Conservation (phyloP, 2,329 filamentous ascomycete species). For the Aschersonia sp. region DNA sequence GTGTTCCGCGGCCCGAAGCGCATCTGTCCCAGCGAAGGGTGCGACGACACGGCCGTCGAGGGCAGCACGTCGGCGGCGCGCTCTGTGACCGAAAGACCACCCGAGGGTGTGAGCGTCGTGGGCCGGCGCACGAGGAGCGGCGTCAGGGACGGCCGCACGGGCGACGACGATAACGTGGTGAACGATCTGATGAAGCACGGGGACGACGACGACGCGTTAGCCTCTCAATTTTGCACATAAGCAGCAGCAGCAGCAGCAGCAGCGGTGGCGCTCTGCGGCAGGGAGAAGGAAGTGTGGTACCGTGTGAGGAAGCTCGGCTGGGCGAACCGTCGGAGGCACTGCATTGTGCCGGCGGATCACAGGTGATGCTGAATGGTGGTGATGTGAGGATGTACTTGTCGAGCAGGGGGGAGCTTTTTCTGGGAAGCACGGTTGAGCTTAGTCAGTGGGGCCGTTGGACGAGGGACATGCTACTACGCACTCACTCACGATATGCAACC, state of each 20-base stretch:
- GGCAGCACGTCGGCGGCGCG: constrained; percentile 26
- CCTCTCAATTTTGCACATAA: too few relatives aligned
- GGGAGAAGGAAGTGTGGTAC: neutral
- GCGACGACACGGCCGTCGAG: constrained; percentile 30
- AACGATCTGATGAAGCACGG: neutral
- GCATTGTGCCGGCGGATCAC: neutral
- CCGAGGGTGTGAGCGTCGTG: constrained; percentile 16
- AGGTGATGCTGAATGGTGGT: neutral
- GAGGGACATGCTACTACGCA: too few relatives aligned
- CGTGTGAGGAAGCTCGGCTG: neutral
- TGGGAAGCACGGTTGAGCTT: neutral
- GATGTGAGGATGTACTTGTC: neutral
- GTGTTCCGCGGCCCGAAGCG: constrained; percentile 45
- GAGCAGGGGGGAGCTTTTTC: neutral
- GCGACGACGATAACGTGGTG: constrained; percentile 22
- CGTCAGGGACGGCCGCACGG: constrained; percentile 31
- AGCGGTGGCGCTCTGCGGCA: too few relatives aligned
- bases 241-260: too few relatives aligned
- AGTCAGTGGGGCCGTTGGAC: neutral
- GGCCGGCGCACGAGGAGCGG: constrained; percentile 17
- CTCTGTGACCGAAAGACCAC: constrained; percentile 1
- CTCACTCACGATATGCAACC: too few relatives aligned
- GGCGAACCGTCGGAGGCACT: neutral
- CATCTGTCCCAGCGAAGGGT: constrained; percentile 36
- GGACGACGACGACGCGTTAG: too few relatives aligned